Percentiles rank a stretch among this genome's conserved stretches.
These are phyloP conservation scores for Globisporangium echinulatum DNA, from an alignment of 352 stramenopile genomes.

Conservation along the genomic window DNA sequence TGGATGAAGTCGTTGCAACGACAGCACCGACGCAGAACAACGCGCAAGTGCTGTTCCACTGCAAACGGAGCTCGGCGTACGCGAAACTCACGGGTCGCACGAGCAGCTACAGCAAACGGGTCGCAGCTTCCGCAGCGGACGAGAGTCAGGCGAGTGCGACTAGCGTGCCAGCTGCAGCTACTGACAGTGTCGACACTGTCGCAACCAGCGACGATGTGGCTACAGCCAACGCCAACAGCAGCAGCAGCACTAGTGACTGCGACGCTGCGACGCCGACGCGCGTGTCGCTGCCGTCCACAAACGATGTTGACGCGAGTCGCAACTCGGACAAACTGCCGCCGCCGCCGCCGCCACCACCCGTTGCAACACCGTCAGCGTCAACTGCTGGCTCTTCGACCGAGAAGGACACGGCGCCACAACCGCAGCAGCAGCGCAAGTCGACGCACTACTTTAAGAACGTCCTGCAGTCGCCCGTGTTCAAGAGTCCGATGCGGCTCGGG, in stretches of 20 bases:
- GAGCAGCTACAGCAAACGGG: conserved; percentile 27
- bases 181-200: neutral
- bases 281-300: no score
- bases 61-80: conserved; percentile 58
- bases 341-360: conserved; percentile 2
- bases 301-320: neutral
- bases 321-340: neutral
- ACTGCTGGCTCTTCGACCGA: conserved; percentile 1
- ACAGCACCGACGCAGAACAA: conserved; percentile 66
- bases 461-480: conserved; percentile 78
- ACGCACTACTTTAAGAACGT: conserved; percentile 82
- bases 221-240: neutral
- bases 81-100: conserved; percentile 46
- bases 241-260: conserved; percentile 1
- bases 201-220: neutral
- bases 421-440: conserved; percentile 36
- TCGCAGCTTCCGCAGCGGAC: conserved; percentile 17
- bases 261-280: neutral
- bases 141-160: conserved; percentile 5
- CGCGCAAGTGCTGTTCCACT: conserved; percentile 57
- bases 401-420: conserved; percentile 15
- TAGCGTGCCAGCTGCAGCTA: conserved; percentile 23
- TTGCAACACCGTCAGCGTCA: no score
- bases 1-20: conserved; percentile 63
- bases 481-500: conserved; percentile 66